phyloP scores from a whole-genome alignment of 208 protist species.

The Trypanosoma caninum region DNA sequence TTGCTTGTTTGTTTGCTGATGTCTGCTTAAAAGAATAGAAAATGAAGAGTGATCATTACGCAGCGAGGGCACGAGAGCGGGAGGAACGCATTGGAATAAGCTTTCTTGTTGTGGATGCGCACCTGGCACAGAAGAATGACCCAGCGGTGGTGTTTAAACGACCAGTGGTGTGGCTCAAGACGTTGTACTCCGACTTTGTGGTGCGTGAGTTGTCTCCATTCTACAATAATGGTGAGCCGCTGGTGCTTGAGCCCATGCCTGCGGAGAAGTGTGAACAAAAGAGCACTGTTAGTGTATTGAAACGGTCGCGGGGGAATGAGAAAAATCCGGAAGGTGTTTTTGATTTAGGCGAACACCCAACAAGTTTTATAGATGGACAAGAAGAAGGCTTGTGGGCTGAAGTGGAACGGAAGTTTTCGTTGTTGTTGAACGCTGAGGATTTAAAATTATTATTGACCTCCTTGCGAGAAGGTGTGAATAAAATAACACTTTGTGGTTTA shows the following conservation, averaged over 20 bases:
- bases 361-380: neutral
- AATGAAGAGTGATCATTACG: neutral
- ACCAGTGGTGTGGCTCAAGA: conserved; percentile 59
- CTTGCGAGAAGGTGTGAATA: conserved; percentile 23
- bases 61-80: conserved; percentile 18
- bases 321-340: neutral
- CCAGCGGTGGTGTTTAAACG: neutral
- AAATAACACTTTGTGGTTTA: conserved; percentile 29
- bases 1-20: neutral
- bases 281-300: neutral
- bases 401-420: conserved; percentile 17
- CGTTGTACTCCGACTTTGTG: conserved; percentile 85
- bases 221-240: conserved; percentile 57
- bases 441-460: conserved; percentile 34
- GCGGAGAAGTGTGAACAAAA: neutral
- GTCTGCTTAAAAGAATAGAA: neutral
- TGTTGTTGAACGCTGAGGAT: conserved; percentile 43
- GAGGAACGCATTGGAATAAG: conserved; percentile 63
- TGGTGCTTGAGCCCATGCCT: conserved; percentile 42
- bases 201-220: conserved; percentile 73
- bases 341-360: no score
- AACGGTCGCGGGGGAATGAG: conserved; percentile 6
- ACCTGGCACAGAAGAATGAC: conserved; percentile 2
- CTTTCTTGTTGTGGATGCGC: conserved; percentile 41
- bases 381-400: neutral